Evolutionary conservation across 768 basidiomycete genomes (phyloP).

Genomic region (Tulasnella sp.): DNA sequence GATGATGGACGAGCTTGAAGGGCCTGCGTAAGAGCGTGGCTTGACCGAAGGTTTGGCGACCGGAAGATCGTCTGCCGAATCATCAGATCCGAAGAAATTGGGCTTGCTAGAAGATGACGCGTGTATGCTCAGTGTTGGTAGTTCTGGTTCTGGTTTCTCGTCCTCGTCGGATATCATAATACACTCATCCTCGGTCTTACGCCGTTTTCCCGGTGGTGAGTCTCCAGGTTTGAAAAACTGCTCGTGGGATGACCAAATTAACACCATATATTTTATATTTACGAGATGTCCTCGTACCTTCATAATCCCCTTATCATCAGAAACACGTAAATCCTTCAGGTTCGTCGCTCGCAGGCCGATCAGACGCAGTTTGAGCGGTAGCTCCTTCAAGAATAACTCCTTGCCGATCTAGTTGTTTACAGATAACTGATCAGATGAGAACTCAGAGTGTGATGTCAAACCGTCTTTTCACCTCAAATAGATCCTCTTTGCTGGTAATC

Average conservation of each 20-base stretch:
- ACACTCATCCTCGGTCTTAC: background rate
- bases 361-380: constrained; percentile 69
- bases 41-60: background rate
- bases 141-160: no score
- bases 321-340: constrained; percentile 65
- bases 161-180: no score
- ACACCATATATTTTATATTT: background rate
- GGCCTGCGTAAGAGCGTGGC: background rate
- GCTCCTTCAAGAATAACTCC: constrained; percentile 68
- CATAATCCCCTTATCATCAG: constrained; percentile 51
- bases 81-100: background rate
- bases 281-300: constrained; percentile 36
- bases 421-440: constrained; percentile 16
- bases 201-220: background rate
- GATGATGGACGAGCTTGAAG: background rate
- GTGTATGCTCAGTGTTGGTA: no score
- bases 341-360: constrained; percentile 86
- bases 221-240: constrained; percentile 43
- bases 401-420: constrained; percentile 68
- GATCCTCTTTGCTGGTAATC: constrained; percentile 67
- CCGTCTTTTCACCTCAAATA: constrained; percentile 63
- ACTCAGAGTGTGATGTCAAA: background rate
- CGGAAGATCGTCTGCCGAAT: background rate
- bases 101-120: background rate
- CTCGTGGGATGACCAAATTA: background rate